A percentile compares a stretch with the other conserved stretches of the same genome.
Conservation (phyloP, 345 rosid genomes). For the Syzygium jambos region DNA sequence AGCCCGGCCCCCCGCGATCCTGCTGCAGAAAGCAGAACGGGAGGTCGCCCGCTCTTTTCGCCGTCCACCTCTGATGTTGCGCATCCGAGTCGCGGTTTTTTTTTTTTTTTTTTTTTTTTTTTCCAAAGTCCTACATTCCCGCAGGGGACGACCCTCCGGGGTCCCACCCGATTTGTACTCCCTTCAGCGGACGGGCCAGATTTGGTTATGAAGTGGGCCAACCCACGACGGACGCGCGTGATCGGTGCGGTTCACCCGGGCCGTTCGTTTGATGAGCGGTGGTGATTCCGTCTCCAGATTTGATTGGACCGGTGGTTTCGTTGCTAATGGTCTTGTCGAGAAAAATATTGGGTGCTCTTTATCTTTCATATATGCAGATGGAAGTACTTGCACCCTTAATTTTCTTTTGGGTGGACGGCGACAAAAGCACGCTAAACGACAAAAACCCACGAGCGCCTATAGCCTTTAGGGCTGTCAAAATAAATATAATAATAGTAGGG, state of each 20-base stretch:
- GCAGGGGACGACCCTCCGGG: not conserved
- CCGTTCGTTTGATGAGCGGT: not conserved
- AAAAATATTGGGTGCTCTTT: too few relatives aligned
- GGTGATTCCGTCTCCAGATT: not conserved
- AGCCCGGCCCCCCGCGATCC: too few relatives aligned
- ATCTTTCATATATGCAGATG: too few relatives aligned
- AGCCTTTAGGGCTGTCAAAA: not conserved
- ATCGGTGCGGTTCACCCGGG: too few relatives aligned
- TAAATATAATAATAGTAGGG: not conserved
- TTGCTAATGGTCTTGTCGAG: not conserved
- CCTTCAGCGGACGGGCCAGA: not conserved
- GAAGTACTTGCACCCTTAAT: too few relatives aligned
- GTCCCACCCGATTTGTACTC: not conserved
- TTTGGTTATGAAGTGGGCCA: not conserved
- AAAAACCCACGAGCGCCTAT: not conserved
- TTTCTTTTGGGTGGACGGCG: not conserved
- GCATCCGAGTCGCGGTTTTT: not conserved
- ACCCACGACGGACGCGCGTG: not conserved
- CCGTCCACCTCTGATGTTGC: not conserved
- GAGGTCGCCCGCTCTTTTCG: not conserved
- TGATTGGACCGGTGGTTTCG: not conserved
- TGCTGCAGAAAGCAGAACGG: too few relatives aligned
- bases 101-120: too few relatives aligned
- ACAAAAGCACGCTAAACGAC: not conserved
- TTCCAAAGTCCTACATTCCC: too few relatives aligned